phyloP scores from a whole-genome alignment of 306 rosid genomes.

The Cucumis melo region DNA sequence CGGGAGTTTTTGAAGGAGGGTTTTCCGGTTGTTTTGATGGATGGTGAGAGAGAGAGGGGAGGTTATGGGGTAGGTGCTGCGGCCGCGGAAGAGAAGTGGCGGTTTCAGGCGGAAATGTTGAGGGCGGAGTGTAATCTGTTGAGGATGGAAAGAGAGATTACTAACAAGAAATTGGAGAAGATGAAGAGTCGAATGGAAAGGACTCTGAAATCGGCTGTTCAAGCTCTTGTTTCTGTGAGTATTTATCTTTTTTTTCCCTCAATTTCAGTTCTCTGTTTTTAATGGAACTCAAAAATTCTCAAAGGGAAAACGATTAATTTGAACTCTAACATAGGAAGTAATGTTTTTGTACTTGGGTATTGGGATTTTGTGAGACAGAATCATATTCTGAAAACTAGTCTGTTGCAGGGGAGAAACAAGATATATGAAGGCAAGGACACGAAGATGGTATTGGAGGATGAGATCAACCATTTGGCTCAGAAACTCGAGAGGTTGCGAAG shows the following conservation, averaged over 20 bases:
- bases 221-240: slow-evolving; percentile 66
- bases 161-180: slow-evolving; percentile 46
- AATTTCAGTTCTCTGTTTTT: background rate
- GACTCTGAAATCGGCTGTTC: slow-evolving; percentile 56
- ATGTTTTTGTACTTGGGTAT: background rate
- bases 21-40: slow-evolving; percentile 43
- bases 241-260: background rate
- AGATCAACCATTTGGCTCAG: slow-evolving; percentile 42
- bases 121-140: slow-evolving; percentile 85
- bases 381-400: background rate
- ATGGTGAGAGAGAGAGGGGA: slow-evolving; percentile 12
- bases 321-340: background rate
- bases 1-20: slow-evolving; percentile 16
- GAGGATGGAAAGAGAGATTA: slow-evolving; percentile 87
- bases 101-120: slow-evolving; percentile 86
- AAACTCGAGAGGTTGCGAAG: slow-evolving; percentile 54
- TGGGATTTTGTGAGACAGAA: background rate
- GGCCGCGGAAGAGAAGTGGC: slow-evolving; percentile 60
- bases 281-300: background rate
- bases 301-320: background rate
- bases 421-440: slow-evolving; percentile 41
- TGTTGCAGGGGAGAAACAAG: slow-evolving; percentile 51
- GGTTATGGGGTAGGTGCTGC: background rate
- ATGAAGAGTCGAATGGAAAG: slow-evolving; percentile 38
- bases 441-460: slow-evolving; percentile 41